Evolutionary conservation across 495 filamentous ascomycete species (phyloP).

Genomic region (Lasiosphaeris hirsuta): DNA sequence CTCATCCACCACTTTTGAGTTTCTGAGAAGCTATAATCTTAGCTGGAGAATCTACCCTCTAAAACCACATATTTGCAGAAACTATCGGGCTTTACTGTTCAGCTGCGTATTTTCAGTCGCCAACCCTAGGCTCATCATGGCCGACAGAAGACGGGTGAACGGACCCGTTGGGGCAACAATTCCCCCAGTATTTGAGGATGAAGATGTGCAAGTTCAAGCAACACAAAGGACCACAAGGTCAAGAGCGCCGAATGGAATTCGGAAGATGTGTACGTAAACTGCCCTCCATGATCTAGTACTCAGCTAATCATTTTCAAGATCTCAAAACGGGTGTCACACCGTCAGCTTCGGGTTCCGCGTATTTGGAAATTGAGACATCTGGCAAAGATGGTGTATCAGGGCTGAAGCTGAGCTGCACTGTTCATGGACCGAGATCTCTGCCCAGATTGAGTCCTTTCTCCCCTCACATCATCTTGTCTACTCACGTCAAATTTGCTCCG

Average conservation of each 20-base stretch:
- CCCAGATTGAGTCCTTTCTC: slow-evolving; percentile 86
- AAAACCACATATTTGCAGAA: too few relatives aligned
- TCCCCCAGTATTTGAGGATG: slow-evolving; percentile 64
- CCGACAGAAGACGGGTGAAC: slow-evolving; percentile 88
- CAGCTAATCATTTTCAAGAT: slow-evolving; percentile 47
- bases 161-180: slow-evolving; percentile 74
- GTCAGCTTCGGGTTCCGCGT: slow-evolving; percentile 90
- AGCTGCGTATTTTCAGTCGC: not conserved
- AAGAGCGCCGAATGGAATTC: slow-evolving; percentile 56
- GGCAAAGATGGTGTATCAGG: slow-evolving; percentile 52
- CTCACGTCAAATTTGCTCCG: slow-evolving; percentile 92
- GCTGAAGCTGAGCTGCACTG: slow-evolving; percentile 84
- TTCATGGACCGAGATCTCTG: slow-evolving; percentile 89
- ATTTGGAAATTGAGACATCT: slow-evolving; percentile 75
- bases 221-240: slow-evolving; percentile 38
- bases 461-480: slow-evolving; percentile 83
- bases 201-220: slow-evolving; percentile 39
- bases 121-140: slow-evolving; percentile 46
- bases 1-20: too few relatives aligned
- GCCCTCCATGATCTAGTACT: slow-evolving; percentile 1
- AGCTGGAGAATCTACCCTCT: too few relatives aligned
- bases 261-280: slow-evolving; percentile 74
- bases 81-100: too few relatives aligned
- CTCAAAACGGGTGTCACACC: slow-evolving; percentile 89
- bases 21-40: too few relatives aligned